Conservation (phyloP, 169 alveolate species). For the Cryptosporidium parvum region DNA sequence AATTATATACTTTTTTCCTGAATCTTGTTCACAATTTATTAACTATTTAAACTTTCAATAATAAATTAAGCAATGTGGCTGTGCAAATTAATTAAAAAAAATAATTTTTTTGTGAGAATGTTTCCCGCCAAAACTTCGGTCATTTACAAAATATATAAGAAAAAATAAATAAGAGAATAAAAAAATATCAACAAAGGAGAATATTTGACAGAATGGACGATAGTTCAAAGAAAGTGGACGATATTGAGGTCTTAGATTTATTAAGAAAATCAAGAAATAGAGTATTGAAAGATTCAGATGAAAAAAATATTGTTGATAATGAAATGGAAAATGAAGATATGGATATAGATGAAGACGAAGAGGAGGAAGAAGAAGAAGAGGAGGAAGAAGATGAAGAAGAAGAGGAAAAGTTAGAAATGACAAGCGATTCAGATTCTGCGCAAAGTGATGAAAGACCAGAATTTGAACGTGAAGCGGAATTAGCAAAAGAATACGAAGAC, state of each 20-base stretch:
- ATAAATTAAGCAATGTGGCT: slow-evolving; percentile 29
- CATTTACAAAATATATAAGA: not conserved
- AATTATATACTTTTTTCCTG: not conserved
- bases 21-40: too few relatives aligned
- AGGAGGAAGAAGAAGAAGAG: slow-evolving; percentile 31
- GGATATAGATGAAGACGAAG: slow-evolving; percentile 22
- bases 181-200: not conserved
- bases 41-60: not conserved
- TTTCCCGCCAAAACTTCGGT: slow-evolving; percentile 41
- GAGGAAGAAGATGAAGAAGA: slow-evolving; percentile 16
- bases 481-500: slow-evolving; percentile 46
- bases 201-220: not conserved
- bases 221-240: slow-evolving; percentile 15
- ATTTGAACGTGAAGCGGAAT: slow-evolving; percentile 68
- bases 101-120: slow-evolving; percentile 5
- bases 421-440: not conserved
- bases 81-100: not conserved
- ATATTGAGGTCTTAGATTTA: slow-evolving; percentile 43
- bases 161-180: not conserved
- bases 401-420: slow-evolving; percentile 21
- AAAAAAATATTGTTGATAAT: not conserved
- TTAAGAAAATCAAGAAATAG: slow-evolving; percentile 53
- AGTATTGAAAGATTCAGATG: slow-evolving; percentile 2
- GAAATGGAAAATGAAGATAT: slow-evolving; percentile 15
- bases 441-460: slow-evolving; percentile 22